Evolutionary conservation across 2,329 filamentous ascomycete species (phyloP), one percentile per base, ranked within the genome.

Genomic region (Fusarium odoratissimum): DNA sequence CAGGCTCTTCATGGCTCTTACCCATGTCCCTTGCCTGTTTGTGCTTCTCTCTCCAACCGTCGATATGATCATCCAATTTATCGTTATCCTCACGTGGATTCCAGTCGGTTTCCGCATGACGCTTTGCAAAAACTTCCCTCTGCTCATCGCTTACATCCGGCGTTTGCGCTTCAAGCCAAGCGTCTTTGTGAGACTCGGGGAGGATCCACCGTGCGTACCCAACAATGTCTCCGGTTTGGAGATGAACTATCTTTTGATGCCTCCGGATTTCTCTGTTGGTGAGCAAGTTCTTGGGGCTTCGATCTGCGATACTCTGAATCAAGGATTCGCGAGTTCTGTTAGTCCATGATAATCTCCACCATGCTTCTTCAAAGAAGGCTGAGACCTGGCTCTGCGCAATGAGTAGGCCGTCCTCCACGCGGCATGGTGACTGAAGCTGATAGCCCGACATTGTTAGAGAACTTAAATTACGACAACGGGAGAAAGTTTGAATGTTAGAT

Each of bases 161-260:
- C 0, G 71, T 71, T 25, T 74, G 71, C 1, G 71, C 67, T 30
- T 49, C n/a, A 17, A 73, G 51, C 71, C 71, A 74, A 13, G 21
- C 44, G 2, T 38, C 13, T 13, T 63, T 59, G 3, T 55, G 60
- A 8, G 71, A 69, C 19, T 60, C 56, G 5, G 71, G 71, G 21
- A 73, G 25, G 2, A 73, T 61, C 71, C 71, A 73, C 4, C 71
- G 55, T 1, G 71, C 71, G 5, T 78, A 78, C 1, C 76, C 76
- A 5, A 76, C 75, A 4, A 78, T 69, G 6, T 74, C 67, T 21
- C 73, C 73, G 1, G 75, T 75, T 6, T 56, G 65, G 2, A 23
- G 42, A n/a, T 75, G 51, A 3, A 75, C 46, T 11, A 76, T 49
- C 14, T 72, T 73, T 31, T 75, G 70, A 30, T 78, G 73, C 33